Conservation (phyloP, 129 eudicot genomes). For the Dittrichia graveolens region DNA sequence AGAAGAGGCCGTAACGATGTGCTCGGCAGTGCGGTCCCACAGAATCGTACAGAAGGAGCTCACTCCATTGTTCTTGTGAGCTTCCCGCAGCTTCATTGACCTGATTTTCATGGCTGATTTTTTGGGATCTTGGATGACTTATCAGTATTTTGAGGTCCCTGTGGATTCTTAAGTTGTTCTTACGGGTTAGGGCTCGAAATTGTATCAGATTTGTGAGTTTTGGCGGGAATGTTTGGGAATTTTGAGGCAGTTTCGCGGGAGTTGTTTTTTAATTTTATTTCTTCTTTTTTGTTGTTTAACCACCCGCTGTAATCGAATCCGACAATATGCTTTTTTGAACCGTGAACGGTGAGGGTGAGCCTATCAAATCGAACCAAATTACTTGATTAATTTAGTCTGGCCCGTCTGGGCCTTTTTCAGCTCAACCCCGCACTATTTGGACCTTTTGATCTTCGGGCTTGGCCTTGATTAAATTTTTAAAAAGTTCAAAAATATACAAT, state of each 20-base stretch:
- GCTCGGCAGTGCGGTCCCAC: conserved; percentile 62
- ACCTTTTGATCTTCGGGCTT: no score
- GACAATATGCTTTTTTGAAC: no score
- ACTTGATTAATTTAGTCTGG: no score
- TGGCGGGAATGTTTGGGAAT: conserved; percentile 49
- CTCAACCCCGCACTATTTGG: no score
- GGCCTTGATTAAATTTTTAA: no score
- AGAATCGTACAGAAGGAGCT: conserved; percentile 61
- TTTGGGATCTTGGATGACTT: conserved; percentile 14
- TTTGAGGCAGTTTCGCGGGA: conserved; percentile 36
- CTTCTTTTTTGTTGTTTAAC: no score
- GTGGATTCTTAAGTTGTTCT: conserved; percentile 1
- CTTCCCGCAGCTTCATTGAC: conserved; percentile 86
- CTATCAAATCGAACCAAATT: no score
- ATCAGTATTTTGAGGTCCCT: conserved; percentile 9
- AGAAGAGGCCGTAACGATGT: conserved; percentile 82
- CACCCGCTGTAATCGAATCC: no score
- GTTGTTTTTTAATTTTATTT: no score
- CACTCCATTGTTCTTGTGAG: conserved; percentile 68
- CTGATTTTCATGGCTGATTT: conserved; percentile 65
- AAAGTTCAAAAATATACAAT: no score
- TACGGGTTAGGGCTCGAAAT: conserved; percentile 10
- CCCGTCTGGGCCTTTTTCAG: no score
- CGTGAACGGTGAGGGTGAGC: no score
- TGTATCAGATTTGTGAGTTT: conserved; percentile 19